phyloP scores from a whole-genome alignment of 2,329 filamentous ascomycete species.

The Colletotrichum spaethianum region DNA sequence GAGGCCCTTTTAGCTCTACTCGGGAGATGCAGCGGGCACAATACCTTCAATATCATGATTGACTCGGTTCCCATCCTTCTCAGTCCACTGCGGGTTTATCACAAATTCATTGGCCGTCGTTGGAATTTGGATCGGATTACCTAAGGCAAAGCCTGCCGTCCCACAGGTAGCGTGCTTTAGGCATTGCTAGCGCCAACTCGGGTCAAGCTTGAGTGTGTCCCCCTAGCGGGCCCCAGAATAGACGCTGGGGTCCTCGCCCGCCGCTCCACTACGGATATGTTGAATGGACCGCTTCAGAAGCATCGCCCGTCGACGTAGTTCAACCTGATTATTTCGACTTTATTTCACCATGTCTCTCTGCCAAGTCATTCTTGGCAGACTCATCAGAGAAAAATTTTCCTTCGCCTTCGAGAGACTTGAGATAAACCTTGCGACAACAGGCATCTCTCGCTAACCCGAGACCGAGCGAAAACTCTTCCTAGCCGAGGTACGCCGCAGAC shows the following conservation, averaged over 20 bases:
- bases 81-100: neutral
- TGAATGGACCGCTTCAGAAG: constrained; percentile 31
- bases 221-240: constrained; percentile 10
- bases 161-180: neutral
- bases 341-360: neutral
- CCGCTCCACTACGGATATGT: neutral
- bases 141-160: constrained; percentile 12
- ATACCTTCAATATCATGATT: neutral
- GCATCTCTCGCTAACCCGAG: too few species aligned
- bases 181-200: neutral
- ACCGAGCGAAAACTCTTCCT: neutral
- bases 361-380: neutral
- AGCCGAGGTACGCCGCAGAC: constrained; percentile 21
- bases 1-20: neutral
- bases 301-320: neutral
- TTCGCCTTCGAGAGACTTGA: neutral
- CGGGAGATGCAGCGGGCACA: neutral
- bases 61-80: neutral
- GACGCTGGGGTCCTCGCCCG: neutral
- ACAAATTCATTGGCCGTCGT: neutral
- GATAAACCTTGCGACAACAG: neutral
- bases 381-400: neutral
- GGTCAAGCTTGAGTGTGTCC: neutral
- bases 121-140: constrained; percentile 7
- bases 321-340: constrained; percentile 10